Base-by-base conservation (phyloP, 2,329 filamentous ascomycete species). In the Aspergillus clavatus region DNA sequence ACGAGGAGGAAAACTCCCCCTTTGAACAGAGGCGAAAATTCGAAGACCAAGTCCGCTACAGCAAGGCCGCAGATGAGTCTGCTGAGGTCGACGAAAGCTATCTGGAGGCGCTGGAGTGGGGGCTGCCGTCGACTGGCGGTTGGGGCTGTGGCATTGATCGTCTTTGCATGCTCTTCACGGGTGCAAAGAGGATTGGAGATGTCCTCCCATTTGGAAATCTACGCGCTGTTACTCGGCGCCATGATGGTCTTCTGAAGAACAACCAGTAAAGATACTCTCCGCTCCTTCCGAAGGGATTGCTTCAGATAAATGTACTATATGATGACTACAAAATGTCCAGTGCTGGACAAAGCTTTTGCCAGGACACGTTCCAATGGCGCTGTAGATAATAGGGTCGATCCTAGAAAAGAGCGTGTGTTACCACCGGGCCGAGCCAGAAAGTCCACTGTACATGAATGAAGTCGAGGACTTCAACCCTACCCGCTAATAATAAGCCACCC, bases 1-100 rank as follows among this genome's bases (percentile, higher is more conserved):
- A 98, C 67, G 93, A 98, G 66, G 93, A 98, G 69, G 93, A 98
- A 66, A 98, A 98, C 67, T 87, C 88, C 41, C 93, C 93, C 0
- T 83, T 86, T 43, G 86, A 85, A 58, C 93, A 98, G 70, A 78
- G 87, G 37, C 76, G 79, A 44, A 98, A 98, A 68, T 89, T 98
- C 53, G 68, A 82, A 38, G 77, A 78, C 51, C 81, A 84, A 58
- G 61, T 75, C 2, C 60, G 59, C 14, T 75, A 66, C 51, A 70
- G 70, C 45, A 71, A 68, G 1, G 73, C 74, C 1, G 74, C 72
- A 12, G 72, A 70, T 27, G 74, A 78, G 38, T 68, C 70, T 49
- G 56, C 72, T 48, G 57, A 77, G 57, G 59, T 77, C 65, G 89
- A 96, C 59, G 86, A 94, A 70, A 86, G 81, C 58, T 98, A 95